Evolutionary conservation across 2,329 filamentous ascomycete genomes (phyloP), one percentile per base, ranked within the genome.

Genomic region (Penicillium sp.): DNA sequence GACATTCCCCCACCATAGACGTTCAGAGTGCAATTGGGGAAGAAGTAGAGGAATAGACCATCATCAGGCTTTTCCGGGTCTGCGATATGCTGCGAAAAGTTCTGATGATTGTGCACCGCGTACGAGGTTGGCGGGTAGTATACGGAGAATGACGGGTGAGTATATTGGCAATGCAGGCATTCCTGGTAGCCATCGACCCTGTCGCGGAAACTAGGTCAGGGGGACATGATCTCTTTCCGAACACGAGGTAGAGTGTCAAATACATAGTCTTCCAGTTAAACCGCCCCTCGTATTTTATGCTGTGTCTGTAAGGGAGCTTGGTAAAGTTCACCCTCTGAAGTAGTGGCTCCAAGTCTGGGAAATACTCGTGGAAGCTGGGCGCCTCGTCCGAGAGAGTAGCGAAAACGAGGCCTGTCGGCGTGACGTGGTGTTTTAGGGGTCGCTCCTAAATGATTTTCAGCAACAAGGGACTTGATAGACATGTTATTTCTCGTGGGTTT

Each of bases 211-310:
- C n/a, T n/a, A n/a, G n/a, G n/a, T n/a, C n/a, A n/a, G n/a, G n/a
- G n/a, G n/a, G n/a, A n/a, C n/a, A 42, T 0, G 42, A 21, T 22
- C n/a, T n/a, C n/a, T n/a, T n/a, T n/a, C n/a, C n/a, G n/a, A n/a
- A n/a, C n/a, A n/a, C n/a, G n/a, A n/a, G n/a, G n/a, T n/a, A n/a
- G n/a, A n/a, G n/a, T n/a, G n/a, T n/a, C n/a, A n/a, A 57, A 50
- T 62, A 74, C 76, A 79, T 79, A 0, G 77, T 79, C 59, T 80
- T 80, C 77, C 77, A 80, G 60, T 81, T 81, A 66, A 80, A 80
- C 0, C 70, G 69, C 3, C 78, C 77, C 43, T 75, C 70, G 48
- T 80, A 81, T 15, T 70, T 72, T 53, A 80, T 76, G 38, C 74
- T 76, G 22, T 72, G 70, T 3, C 76, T 69, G 54, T 78, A 69